Base-by-base conservation (phyloP, 176 grass and related monocot species). In the Microstegium vimineum region DNA sequence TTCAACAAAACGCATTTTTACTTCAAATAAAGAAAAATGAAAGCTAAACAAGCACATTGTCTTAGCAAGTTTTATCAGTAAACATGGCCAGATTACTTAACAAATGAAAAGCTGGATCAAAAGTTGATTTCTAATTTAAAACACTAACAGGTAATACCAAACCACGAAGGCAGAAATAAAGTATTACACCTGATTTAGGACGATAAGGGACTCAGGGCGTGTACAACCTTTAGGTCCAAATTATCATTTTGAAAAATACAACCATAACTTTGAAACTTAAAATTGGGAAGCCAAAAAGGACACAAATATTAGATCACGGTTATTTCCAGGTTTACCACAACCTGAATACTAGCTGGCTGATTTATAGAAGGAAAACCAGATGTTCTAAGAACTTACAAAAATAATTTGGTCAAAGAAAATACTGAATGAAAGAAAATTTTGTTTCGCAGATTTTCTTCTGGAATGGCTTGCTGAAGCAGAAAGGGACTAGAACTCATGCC, bases 51-150 rank as follows among this genome's bases (percentile, higher is more conserved):
- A 15, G 23, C 20, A 62, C 52, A 61, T 10, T 10, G 1, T 8
- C 18, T 26, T 27, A 76, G 74, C 20, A 26, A 40, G 22, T 11
- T 62, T 61, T 62, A 77, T 62, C 56, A 27, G 74, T 38, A 42
- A 26, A 77, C 6, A 62, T 62, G n/a, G 8, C n/a, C 34, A 77
- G 73, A 82, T 18, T 73, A 56, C 31, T 63, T 59, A 25, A 63
- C 7, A 73, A 64, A 46, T 36, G 17, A 51, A 76, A 87, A 22
- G 3, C 49, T 76, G n/a, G 36, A 75, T 5, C 4, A 32, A 69
- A 75, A 87, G 16, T 62, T 79, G 41, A 78, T 62, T 78, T 62
- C 41, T 31, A 54, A 46, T 41, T 80, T 79, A 15, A 47, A 65
- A 32, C 31, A 80, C 33, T 16, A 34, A 68, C 16, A n/a, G 12